phyloP scores from a whole-genome alignment of 1,284 basidiomycete genomes.

The Heliocybe sulcata region DNA sequence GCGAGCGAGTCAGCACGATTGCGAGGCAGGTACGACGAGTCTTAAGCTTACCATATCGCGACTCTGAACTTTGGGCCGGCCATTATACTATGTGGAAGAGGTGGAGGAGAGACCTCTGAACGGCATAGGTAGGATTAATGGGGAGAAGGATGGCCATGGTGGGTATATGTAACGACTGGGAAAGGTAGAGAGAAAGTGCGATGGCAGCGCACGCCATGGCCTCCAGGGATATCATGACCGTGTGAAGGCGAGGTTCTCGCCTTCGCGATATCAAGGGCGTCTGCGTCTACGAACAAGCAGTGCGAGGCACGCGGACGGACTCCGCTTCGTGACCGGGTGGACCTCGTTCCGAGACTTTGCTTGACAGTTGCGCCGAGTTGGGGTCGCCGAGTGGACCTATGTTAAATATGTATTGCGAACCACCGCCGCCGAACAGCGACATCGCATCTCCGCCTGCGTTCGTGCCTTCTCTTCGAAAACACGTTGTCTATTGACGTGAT shows the following conservation, averaged over 20 bases:
- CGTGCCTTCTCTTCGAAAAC: neutral
- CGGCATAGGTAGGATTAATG: neutral
- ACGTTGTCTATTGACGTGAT: neutral
- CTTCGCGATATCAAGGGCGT: neutral
- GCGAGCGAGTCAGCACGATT: neutral
- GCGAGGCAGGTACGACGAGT: neutral
- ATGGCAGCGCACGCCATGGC: slow-evolving; percentile 1
- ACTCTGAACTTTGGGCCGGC: neutral
- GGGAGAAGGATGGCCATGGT: neutral
- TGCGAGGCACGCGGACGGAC: neutral
- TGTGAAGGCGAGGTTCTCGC: neutral
- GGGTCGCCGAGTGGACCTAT: neutral
- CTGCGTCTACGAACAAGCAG: neutral
- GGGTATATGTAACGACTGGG: neutral
- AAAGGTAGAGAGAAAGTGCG: neutral
- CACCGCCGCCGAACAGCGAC: neutral
- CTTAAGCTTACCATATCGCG: neutral
- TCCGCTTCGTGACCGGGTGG: neutral
- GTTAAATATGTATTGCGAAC: neutral
- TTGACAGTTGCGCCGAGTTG: neutral
- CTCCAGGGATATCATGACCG: neutral
- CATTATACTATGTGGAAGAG: neutral
- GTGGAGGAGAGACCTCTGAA: neutral
- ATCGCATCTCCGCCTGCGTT: neutral
- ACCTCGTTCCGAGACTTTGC: too few species aligned